These are phyloP conservation scores for Mycothermus thermophilus DNA, from an alignment of 495 filamentous ascomycete species.

Conservation along the genomic window DNA sequence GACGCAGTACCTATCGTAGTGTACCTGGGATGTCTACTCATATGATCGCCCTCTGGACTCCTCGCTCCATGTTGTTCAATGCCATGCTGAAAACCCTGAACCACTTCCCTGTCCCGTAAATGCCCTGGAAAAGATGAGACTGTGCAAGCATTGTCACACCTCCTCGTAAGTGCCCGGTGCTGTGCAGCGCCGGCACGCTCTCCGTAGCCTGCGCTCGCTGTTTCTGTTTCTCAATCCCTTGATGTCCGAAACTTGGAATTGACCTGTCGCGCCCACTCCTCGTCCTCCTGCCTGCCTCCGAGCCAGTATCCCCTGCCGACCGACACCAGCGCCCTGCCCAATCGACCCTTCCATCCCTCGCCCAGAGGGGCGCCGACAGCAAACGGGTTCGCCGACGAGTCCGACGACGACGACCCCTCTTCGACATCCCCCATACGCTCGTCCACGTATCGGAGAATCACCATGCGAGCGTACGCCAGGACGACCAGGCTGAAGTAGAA, in stretches of 20 bases:
- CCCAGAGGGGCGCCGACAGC: conserved; percentile 50
- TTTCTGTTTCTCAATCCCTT: too few relatives aligned
- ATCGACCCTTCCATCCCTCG: conserved; percentile 58
- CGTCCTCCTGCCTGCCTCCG: conserved; percentile 34
- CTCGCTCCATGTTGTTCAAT: too few relatives aligned
- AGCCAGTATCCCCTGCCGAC: conserved; percentile 67
- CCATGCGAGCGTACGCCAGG: conserved; percentile 61
- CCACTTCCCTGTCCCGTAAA: too few relatives aligned
- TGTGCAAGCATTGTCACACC: too few relatives aligned
- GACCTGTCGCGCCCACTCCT: conserved; percentile 45
- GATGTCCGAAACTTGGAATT: conserved; percentile 45
- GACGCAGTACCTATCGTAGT: too few relatives aligned
- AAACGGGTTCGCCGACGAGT: conserved; percentile 55
- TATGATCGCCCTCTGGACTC: too few relatives aligned
- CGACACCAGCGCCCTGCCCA: conserved; percentile 59
- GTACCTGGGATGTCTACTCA: too few relatives aligned
- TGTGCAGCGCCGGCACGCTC: too few relatives aligned
- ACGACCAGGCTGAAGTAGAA: conserved; percentile 68
- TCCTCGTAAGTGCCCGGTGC: too few relatives aligned
- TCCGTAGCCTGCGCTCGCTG: too few relatives aligned
- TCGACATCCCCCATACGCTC: conserved; percentile 26
- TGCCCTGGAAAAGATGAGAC: too few relatives aligned
- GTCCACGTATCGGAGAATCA: conserved; percentile 48
- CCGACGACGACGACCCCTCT: conserved; percentile 24
- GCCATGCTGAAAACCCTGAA: too few relatives aligned